Base-by-base conservation (phyloP, 345 rosid species). In the Hibiscus trionum region DNA sequence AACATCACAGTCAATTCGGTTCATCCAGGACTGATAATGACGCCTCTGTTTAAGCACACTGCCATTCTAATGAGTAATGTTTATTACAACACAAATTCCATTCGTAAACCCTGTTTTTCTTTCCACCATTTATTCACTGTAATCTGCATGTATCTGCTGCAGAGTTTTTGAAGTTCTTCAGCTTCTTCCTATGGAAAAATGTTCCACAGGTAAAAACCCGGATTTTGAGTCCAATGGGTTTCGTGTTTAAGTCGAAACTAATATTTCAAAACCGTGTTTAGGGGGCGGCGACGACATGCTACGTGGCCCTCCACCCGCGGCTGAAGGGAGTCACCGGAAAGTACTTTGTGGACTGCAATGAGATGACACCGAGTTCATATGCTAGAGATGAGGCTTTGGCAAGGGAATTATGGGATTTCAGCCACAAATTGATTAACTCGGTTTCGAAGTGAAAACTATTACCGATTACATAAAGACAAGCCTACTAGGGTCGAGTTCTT, bases 221-320 rank as follows among this genome's bases (percentile, higher is more conserved):
- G 19, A 50, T 50, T 50, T 50, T n/a, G 15, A 11, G 15, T 49
- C n/a, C 1, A 14, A 47, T 49, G 44, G 10, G 9, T 15, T 11
- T 46, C 14, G 24, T 21, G 2, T 46, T 6, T 5, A 24, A 44
- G 24, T 14, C 19, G 49, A 21, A 65, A 5, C 17, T 55, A 15
- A 42, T 21, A 0, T 65, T 44, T 5, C 11, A 44, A 42, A n/a
- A 6, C 17, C 0, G 7, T 44, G 5, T 24, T 6, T 78, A 94
- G 97, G 98, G 99, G 39, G 99, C 99, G 53, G 99, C 97, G 7
- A 92, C 99, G 15, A 86, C 93, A 17, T 94, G 99, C 84, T 90
- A 90, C 69, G 91, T 81, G 0, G 97, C 97, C 3, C 82, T 95
- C 5, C 93, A 92, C 65, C 97, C 92, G 31, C 80, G 66, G 10